These are phyloP conservation scores for Aspergillus incahuasiensis DNA, from an alignment of 495 filamentous ascomycete genomes.

Conservation along the genomic window DNA sequence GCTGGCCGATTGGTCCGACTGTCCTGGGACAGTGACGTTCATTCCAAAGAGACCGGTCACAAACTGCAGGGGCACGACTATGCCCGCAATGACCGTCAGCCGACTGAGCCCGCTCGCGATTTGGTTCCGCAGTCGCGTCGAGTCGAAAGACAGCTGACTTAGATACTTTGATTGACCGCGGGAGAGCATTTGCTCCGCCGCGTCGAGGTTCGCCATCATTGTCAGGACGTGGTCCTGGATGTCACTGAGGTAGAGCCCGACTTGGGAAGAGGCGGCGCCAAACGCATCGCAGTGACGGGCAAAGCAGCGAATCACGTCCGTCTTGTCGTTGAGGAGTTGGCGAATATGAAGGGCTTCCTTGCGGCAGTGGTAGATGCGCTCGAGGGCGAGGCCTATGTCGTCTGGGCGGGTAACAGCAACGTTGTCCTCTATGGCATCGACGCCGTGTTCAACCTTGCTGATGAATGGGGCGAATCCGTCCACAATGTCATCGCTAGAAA, in stretches of 20 bases:
- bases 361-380: constrained; percentile 76
- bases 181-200: constrained; percentile 90
- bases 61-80: constrained; percentile 85
- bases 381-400: constrained; percentile 73
- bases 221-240: constrained; percentile 96
- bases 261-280: constrained; percentile 77
- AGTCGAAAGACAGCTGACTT: constrained; percentile 79
- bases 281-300: constrained; percentile 88
- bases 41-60: constrained; percentile 88
- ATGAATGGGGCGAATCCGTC: constrained; percentile 85
- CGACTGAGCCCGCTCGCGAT: constrained; percentile 75
- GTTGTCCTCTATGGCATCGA: constrained; percentile 82
- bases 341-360: constrained; percentile 85
- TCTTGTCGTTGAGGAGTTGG: constrained; percentile 84
- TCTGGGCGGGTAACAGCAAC: constrained; percentile 78
- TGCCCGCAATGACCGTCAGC: constrained; percentile 78
- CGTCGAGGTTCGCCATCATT: constrained; percentile 84
- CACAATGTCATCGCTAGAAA: constrained; percentile 80
- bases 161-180: constrained; percentile 85
- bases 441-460: constrained; percentile 67
- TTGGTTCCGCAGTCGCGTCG: constrained; percentile 66
- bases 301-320: constrained; percentile 88
- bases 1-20: constrained; percentile 28
- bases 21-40: constrained; percentile 81
- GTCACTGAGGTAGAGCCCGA: constrained; percentile 84